Evolutionary conservation across 2,329 filamentous ascomycete species (phyloP), one percentile per base, ranked within the genome.

Genomic region (Talaromyces sp.): DNA sequence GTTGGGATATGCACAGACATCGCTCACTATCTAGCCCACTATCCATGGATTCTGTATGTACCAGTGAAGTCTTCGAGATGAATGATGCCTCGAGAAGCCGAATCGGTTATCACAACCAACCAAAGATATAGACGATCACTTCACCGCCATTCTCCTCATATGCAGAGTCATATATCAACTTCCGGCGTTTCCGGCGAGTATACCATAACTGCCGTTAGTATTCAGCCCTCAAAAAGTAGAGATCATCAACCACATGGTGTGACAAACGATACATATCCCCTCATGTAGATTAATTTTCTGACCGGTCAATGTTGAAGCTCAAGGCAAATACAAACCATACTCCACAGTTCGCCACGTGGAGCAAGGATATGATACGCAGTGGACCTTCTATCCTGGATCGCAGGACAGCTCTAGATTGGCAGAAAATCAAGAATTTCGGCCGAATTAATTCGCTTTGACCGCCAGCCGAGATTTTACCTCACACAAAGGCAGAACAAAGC

Each of bases 271-370:
- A 27, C 35, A 41, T 52, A 45, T 45, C 39, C n/a, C 39, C 37
- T 58, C 37, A 27, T 58, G 19, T 58, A 39, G 22, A 47, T 35
- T 33, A 37, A 9, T 19, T 13, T 47, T 60, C 41, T 19, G 27
- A 60, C 27, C 24, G 35, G 27, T 45, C 57, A 35, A 45, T 19
- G 10, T 8, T 47, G 13, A 43, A 27, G 10, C 37, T 43, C 24
- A 31, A 10, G 10, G 14, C 22, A 10, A 5, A 22, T 41, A 27
- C 10, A 24, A n/a, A 43, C 24, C 8, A 56, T 19, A 56, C 61
- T 57, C 50, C 61, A 63, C 61, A 47, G 11, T 39, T 37, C 39
- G 27, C 61, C 61, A 63, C 61, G 61, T 63, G 61, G 61, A 57
- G 47, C 39, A 57, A 47, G 50, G 50, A 27, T 57, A 24, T 52